These are phyloP conservation scores for Malus hybrid DNA, from an alignment of 331 rosid genomes.

Conservation along the genomic window DNA sequence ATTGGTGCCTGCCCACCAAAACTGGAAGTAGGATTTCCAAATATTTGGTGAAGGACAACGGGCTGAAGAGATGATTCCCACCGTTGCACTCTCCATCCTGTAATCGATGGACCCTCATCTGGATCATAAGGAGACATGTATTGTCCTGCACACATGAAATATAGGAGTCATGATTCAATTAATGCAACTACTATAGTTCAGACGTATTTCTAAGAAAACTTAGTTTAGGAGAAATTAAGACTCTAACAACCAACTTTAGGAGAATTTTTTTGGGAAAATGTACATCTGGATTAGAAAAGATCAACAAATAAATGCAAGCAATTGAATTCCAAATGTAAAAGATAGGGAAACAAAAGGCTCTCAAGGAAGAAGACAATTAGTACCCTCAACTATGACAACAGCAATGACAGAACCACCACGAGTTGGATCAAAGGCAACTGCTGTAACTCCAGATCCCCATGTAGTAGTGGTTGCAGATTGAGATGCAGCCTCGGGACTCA, in stretches of 20 bases:
- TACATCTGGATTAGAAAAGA: not conserved
- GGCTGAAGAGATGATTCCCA: slow-evolving; percentile 94
- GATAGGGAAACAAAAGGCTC: not conserved
- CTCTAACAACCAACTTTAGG: not conserved
- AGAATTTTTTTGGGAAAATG: not conserved
- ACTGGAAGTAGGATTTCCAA: slow-evolving; percentile 84
- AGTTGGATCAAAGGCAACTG: slow-evolving; percentile 93
- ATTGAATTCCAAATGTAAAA: not conserved
- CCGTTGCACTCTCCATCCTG: slow-evolving; percentile 98
- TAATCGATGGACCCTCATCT: slow-evolving; percentile 86
- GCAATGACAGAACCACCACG: slow-evolving; percentile 87
- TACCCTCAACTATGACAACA: slow-evolving; percentile 90
- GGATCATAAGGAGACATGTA: slow-evolving; percentile 98
- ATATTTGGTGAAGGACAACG: slow-evolving; percentile 88
- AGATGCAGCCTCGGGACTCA: slow-evolving; percentile 87
- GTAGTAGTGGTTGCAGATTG: slow-evolving; percentile 90
- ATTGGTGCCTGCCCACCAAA: slow-evolving; percentile 84
- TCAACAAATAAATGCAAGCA: not conserved
- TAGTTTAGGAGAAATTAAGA: not conserved
- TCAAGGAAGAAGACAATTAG: slow-evolving; percentile 4
- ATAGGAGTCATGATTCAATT: not conserved
- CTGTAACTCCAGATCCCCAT: slow-evolving; percentile 96
- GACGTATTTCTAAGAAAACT: not conserved
- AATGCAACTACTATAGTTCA: not conserved
- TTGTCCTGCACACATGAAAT: slow-evolving; percentile 50